Percentiles rank a stretch among this genome's conserved stretches.
Conservation (phyloP, 1,284 basidiomycete genomes). For the Chalciporus sp. region DNA sequence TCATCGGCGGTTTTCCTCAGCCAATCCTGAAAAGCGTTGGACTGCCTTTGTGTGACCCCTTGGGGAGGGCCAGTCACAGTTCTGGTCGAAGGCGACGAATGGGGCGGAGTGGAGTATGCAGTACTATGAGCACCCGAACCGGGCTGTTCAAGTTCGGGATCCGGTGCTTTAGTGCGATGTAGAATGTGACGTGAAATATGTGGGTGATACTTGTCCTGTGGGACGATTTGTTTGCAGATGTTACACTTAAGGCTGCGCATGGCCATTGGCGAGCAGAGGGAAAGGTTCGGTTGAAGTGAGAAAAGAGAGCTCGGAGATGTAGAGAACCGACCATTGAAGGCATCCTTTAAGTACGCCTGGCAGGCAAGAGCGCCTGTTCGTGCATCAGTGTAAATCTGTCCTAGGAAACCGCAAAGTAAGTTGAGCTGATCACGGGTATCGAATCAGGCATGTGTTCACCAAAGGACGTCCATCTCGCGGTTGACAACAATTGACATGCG, state of each 20-base stretch:
- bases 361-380: neutral
- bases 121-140: neutral
- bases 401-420: no score
- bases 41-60: slow-evolving; percentile 19
- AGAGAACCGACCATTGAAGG: neutral
- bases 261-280: neutral
- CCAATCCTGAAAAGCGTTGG: slow-evolving; percentile 21
- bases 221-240: neutral
- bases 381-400: no score
- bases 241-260: neutral
- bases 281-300: neutral
- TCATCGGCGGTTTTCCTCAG: neutral
- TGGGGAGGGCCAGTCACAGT: slow-evolving; percentile 5
- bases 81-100: neutral
- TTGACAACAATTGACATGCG: no score
- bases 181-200: neutral
- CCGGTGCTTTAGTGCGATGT: no score
- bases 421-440: no score
- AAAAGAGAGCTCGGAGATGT: neutral
- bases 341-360: no score
- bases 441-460: no score
- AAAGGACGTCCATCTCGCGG: no score
- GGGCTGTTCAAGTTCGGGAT: no score
- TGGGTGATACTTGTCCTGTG: neutral
- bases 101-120: neutral